These are phyloP conservation scores for Ceratocystis ficicola DNA, from an alignment of 2,329 filamentous ascomycete species.

Conservation along the genomic window DNA sequence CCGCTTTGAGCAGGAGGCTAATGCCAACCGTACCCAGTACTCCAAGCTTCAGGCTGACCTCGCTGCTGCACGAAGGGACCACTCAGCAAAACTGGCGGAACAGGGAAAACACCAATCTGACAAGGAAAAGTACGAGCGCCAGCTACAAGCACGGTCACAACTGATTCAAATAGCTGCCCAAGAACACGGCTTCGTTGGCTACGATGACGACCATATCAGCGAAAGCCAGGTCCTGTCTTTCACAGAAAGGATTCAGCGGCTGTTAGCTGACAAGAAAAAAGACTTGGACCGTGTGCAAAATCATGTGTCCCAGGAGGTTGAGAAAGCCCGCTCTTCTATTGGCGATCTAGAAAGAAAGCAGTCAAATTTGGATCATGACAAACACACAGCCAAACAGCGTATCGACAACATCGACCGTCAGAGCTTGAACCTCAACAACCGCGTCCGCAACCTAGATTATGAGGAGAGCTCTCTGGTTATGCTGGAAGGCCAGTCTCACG, in stretches of 20 bases:
- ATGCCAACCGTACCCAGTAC: conserved; percentile 52
- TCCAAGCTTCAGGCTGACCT: conserved; percentile 47
- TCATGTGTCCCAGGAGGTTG: conserved; percentile 61
- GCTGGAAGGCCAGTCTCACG: conserved; percentile 60
- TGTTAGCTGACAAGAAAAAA: conserved; percentile 65
- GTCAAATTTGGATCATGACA: conserved; percentile 59
- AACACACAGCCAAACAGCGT: conserved; percentile 58
- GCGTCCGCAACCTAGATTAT: conserved; percentile 59
- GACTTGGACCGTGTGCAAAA: conserved; percentile 62
- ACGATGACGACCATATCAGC: conserved; percentile 58
- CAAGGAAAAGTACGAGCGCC: conserved; percentile 73
- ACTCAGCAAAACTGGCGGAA: conserved; percentile 47
- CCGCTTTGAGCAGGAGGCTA: conserved; percentile 51
- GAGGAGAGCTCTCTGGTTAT: conserved; percentile 77
- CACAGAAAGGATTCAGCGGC: conserved; percentile 61
- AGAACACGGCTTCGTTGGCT: conserved; percentile 69
- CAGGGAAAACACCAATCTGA: conserved; percentile 73
- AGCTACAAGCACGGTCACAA: conserved; percentile 56
- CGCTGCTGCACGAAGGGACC: conserved; percentile 33
- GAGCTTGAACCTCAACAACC: conserved; percentile 51
- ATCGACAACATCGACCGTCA: conserved; percentile 64
- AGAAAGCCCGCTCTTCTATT: conserved; percentile 58
- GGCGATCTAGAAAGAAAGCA: conserved; percentile 63
- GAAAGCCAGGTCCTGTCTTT: conserved; percentile 65
- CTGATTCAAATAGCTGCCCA: conserved; percentile 69